Conservation (phyloP, 73 alveolate species). For the Vitrella brassicaformis region DNA sequence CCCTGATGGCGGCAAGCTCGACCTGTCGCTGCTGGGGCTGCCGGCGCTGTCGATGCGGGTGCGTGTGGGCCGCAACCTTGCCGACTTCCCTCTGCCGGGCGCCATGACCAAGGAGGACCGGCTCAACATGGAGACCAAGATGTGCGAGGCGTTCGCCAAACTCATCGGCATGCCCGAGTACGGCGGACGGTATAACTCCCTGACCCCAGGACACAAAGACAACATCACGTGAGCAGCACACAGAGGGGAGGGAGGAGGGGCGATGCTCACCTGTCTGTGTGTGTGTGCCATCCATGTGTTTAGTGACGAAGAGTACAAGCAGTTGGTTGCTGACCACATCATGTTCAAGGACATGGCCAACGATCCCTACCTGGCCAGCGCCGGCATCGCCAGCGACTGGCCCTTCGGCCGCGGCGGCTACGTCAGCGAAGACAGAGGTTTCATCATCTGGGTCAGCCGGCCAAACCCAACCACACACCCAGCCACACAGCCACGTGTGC, state of each 20-base stretch:
- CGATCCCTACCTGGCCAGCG: not conserved
- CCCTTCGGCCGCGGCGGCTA: constrained; percentile 12
- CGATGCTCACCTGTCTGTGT: no score
- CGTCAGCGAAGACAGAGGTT: not conserved
- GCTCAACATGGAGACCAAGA: not conserved
- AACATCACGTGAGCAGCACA: no score
- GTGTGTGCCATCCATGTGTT: no score
- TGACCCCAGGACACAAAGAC: not conserved
- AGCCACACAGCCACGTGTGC: no score
- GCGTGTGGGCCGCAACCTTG: not conserved
- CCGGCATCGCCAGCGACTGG: constrained; percentile 6
- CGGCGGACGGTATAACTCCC: not conserved
- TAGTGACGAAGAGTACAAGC: not conserved
- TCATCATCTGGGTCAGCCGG: constrained; percentile 12
- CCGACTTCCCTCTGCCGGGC: not conserved
- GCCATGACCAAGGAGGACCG: not conserved
- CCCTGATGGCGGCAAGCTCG: not conserved
- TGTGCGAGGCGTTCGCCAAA: not conserved
- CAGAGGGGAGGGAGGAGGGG: no score
- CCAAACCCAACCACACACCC: no score
- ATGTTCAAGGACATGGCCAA: not conserved
- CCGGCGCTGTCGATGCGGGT: not conserved
- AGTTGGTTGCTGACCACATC: not conserved
- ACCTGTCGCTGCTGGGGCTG: not conserved
- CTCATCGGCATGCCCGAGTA: not conserved